Evolutionary conservation across 345 rosid genomes (phyloP).

Genomic region (Citrus glauca): DNA sequence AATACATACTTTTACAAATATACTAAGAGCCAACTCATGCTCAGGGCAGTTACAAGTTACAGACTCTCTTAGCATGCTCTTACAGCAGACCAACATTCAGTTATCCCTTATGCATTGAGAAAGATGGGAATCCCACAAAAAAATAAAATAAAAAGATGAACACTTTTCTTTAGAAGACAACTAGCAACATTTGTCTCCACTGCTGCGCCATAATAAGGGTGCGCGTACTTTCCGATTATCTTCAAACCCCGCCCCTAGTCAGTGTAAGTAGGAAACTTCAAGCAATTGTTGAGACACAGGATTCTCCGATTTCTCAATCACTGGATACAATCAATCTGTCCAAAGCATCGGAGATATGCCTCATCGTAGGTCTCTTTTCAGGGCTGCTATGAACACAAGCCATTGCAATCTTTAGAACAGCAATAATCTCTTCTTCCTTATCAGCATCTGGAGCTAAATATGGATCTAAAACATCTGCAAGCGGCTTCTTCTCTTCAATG

Average conservation of each 20-base stretch:
- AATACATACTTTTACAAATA: slow-evolving; percentile 14
- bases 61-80: slow-evolving; percentile 7
- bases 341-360: slow-evolving; percentile 60
- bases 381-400: slow-evolving; percentile 74
- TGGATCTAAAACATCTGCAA: slow-evolving; percentile 80
- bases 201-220: not conserved
- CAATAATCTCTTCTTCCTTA: slow-evolving; percentile 82
- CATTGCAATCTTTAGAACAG: slow-evolving; percentile 78
- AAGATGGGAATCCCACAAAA: slow-evolving; percentile 16
- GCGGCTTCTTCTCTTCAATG: slow-evolving; percentile 86
- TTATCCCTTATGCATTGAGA: slow-evolving; percentile 15
- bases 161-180: slow-evolving; percentile 3
- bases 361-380: slow-evolving; percentile 85
- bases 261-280: not conserved
- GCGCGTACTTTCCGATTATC: not conserved
- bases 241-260: slow-evolving; percentile 9
- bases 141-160: not conserved
- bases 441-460: slow-evolving; percentile 61
- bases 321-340: slow-evolving; percentile 44
- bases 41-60: not conserved
- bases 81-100: slow-evolving; percentile 16
- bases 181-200: slow-evolving; percentile 1
- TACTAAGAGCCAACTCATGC: slow-evolving; percentile 9
- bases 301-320: slow-evolving; percentile 29
- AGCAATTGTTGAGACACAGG: not conserved